Evolutionary conservation across 345 rosid genomes (phyloP).

Genomic region (Euphorbia pulcherrima): DNA sequence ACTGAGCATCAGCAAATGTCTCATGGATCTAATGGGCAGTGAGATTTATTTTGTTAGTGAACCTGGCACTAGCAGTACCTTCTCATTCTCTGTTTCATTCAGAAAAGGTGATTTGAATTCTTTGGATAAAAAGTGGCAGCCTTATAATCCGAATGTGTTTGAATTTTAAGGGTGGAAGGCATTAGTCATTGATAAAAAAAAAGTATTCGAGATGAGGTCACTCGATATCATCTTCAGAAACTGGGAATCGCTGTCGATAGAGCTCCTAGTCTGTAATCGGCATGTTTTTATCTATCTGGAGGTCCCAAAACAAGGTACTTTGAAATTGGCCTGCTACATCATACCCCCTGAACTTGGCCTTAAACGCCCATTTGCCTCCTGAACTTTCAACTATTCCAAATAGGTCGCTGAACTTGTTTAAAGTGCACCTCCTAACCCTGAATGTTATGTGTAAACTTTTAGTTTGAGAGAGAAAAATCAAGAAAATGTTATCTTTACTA

Average conservation of each 20-base stretch:
- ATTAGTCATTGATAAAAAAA: slow-evolving; percentile 65
- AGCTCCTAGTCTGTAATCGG: slow-evolving; percentile 42
- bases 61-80: slow-evolving; percentile 71
- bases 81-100: slow-evolving; percentile 73
- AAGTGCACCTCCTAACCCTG: too few species aligned
- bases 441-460: too few species aligned
- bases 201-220: slow-evolving; percentile 72
- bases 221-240: slow-evolving; percentile 67
- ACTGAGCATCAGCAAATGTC: slow-evolving; percentile 79
- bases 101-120: slow-evolving; percentile 43
- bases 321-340: too few species aligned
- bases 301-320: slow-evolving; percentile 39
- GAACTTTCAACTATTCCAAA: too few species aligned
- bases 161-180: slow-evolving; percentile 64
- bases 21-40: slow-evolving; percentile 91
- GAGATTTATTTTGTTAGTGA: slow-evolving; percentile 88
- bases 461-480: too few species aligned
- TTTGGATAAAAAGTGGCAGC: slow-evolving; percentile 41
- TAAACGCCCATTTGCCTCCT: too few species aligned
- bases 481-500: too few species aligned
- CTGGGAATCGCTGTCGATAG: slow-evolving; percentile 53
- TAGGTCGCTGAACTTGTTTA: too few species aligned
- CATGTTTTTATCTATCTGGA: slow-evolving; percentile 36
- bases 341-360: too few species aligned
- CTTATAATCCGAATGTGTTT: slow-evolving; percentile 36